Percentiles rank a stretch among this genome's conserved stretches.
Evolutionary conservation across 1,284 basidiomycete species (phyloP).

Genomic region (Pyrrhoderma noxium): DNA sequence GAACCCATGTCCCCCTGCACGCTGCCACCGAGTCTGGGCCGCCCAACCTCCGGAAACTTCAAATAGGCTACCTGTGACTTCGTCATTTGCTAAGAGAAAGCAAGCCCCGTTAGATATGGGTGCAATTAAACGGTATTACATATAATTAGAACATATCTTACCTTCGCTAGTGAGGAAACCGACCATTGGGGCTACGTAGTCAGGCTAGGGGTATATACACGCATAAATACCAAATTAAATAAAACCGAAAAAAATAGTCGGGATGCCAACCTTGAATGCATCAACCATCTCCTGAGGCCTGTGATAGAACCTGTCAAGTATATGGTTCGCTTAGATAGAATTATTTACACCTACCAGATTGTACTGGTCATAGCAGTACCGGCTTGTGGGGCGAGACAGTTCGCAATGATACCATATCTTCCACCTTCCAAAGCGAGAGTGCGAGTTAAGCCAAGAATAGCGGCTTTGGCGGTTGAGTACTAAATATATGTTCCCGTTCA

Average conservation of each 20-base stretch:
- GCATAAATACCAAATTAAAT: not conserved
- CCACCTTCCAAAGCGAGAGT: constrained; percentile 89
- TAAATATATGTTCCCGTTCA: constrained; percentile 24
- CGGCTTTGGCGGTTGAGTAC: constrained; percentile 94
- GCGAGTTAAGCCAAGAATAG: constrained; percentile 84
- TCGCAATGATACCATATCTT: constrained; percentile 87
- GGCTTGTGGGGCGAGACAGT: constrained; percentile 85
- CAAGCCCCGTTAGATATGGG: not conserved
- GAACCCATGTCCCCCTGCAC: constrained; percentile 84
- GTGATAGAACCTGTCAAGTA: constrained; percentile 13
- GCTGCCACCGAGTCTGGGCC: constrained; percentile 90
- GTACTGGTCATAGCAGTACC: constrained; percentile 90
- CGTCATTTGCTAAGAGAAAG: constrained; percentile 48
- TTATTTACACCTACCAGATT: constrained; percentile 47
- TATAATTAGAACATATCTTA: constrained; percentile 21
- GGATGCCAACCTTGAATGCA: constrained; percentile 66
- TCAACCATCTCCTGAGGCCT: constrained; percentile 92
- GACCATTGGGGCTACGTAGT: constrained; percentile 87
- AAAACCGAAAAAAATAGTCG: not conserved
- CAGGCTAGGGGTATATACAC: constrained; percentile 49
- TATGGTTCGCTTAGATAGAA: not conserved
- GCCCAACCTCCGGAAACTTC: constrained; percentile 93
- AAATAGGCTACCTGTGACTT: constrained; percentile 74
- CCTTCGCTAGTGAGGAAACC: constrained; percentile 84
- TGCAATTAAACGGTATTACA: not conserved